Evolutionary conservation across 176 grass and related monocot species (phyloP).

Genomic region (Pontederia paniculata): DNA sequence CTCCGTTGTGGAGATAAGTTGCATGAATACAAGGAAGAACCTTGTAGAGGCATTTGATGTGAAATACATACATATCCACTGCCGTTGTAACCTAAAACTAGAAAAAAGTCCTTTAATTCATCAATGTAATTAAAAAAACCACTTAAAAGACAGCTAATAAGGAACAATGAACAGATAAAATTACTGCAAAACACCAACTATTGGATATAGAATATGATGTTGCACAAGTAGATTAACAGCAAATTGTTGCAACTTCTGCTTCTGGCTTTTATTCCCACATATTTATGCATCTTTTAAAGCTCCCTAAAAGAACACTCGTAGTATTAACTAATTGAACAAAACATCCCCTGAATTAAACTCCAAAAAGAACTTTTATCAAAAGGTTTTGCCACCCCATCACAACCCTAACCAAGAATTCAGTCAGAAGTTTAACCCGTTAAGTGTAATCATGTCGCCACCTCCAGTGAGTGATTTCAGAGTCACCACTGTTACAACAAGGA

Average conservation of each 20-base stretch:
- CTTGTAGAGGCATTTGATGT: conserved; percentile 1
- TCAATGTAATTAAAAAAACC: not conserved
- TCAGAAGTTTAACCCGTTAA: too few relatives aligned
- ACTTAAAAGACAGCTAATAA: not conserved
- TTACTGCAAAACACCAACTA: not conserved
- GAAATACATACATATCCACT: not conserved
- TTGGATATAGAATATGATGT: too few relatives aligned
- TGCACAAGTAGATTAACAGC: too few relatives aligned
- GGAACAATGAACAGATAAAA: not conserved
- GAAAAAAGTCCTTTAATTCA: not conserved
- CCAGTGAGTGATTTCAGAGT: not conserved
- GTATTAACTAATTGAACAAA: too few relatives aligned
- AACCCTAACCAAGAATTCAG: too few relatives aligned
- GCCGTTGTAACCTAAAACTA: conserved; percentile 15
- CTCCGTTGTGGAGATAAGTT: not conserved
- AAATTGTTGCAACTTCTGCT: too few relatives aligned
- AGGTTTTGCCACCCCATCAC: too few relatives aligned
- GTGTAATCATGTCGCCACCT: not conserved
- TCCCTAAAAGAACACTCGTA: too few relatives aligned
- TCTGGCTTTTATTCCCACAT: too few relatives aligned
- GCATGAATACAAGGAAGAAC: not conserved
- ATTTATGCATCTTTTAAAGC: too few relatives aligned
- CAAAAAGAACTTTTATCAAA: too few relatives aligned
- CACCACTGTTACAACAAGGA: not conserved
- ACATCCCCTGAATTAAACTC: too few relatives aligned